phyloP scores from a whole-genome alignment of 306 rosid species.

The Parietaria judaica region DNA sequence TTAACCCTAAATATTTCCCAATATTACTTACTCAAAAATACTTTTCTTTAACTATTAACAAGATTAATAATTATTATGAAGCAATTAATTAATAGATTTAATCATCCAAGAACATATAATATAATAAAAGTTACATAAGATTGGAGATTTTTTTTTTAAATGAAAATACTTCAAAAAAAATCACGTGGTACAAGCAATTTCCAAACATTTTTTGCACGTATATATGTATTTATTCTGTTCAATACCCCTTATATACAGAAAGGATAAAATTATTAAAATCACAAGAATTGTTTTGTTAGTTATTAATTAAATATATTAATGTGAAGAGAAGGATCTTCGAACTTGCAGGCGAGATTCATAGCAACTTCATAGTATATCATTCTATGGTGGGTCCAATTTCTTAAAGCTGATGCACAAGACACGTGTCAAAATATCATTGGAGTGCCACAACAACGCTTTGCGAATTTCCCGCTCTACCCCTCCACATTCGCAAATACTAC shows the following conservation, averaged over 20 bases:
- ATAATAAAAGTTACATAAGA: too few relatives aligned
- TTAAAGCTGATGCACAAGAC: neutral
- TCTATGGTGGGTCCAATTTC: neutral
- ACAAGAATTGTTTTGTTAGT: neutral
- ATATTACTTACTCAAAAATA: too few relatives aligned
- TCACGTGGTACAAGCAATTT: too few relatives aligned
- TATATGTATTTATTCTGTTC: too few relatives aligned
- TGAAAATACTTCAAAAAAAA: too few relatives aligned
- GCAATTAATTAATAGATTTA: too few relatives aligned
- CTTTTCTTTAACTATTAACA: too few relatives aligned
- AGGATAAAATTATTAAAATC: neutral
- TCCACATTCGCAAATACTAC: neutral
- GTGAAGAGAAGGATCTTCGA: slow-evolving; percentile 4
- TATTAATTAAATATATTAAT: neutral
- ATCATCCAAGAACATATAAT: too few relatives aligned
- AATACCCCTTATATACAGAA: neutral
- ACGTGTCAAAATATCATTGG: slow-evolving; percentile 27
- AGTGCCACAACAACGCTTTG: slow-evolving; percentile 1
- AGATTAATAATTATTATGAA: too few relatives aligned
- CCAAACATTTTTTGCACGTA: too few relatives aligned
- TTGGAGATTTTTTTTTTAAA: too few relatives aligned
- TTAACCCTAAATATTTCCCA: too few relatives aligned
- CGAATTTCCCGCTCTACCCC: slow-evolving; percentile 17
- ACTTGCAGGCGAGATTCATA: neutral
- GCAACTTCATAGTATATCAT: neutral